Evolutionary conservation across 2,329 filamentous ascomycete species (phyloP), one percentile per base, ranked within the genome.

Genomic region (Teratosphaeria gauchensis): DNA sequence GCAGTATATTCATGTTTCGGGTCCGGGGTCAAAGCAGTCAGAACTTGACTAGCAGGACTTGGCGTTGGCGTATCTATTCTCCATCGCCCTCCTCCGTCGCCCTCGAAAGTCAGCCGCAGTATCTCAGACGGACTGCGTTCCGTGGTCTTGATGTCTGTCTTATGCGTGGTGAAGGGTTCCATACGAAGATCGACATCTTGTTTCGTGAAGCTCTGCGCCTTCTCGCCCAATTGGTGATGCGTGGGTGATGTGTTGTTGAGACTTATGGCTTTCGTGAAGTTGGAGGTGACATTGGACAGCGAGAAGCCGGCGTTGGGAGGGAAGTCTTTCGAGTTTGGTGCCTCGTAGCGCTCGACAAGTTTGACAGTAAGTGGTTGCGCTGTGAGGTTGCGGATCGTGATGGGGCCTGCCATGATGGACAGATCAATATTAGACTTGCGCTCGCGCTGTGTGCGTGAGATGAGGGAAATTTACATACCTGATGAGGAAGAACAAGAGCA

Each of bases 371-470:
- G 77, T n/a, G 84, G 80, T 54, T 82, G 85, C 59, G 83, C 78
- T 52, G 89, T 92, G 64, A 95, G 77, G 73, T 96, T 96, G 68
- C 92, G 90, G 67, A 96, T 83, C 4, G 82, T 88, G 65, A 96
- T 77, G 21, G 71, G 67, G 6, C 57, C 65, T 63, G 66, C 59
- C 70, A 72, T 72, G 55, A 54, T 53, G 42, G n/a, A 16, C 14
- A 42, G 14, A 1, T 11, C 35, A 16, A 16, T 5, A 38, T 38
- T 12, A 38, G 35, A 4, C 16, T 4, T 38, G 1, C 12, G 5
- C 4, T 38, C 11, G 35, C 24, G 24, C 24, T 28, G 24, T 28
- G 24, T 28, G 24, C 2, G 24, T 28, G 24, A 28, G 24, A 28
- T 28, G 24, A 28, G 24, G 24, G 24, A 28, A 4, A 28, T 28